Base-by-base conservation (phyloP, 176 grass and related monocot genomes). In the Pontederia crassipes region DNA sequence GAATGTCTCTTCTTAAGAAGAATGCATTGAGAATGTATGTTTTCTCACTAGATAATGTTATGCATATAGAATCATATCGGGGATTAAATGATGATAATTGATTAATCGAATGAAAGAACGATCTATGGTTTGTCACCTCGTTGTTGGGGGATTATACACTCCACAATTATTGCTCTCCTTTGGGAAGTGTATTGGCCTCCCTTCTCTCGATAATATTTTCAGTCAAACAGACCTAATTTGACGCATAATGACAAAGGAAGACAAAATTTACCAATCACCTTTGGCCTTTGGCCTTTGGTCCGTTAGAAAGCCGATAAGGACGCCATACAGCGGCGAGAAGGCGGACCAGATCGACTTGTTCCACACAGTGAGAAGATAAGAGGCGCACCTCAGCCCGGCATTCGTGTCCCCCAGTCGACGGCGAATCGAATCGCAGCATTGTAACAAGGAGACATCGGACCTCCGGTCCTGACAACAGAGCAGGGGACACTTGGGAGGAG, bases 321-420 rank as follows among this genome's bases (percentile, higher is more conserved):
- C 78, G 0, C 62, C 65, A 24, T 81, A 97, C 10, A 82, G 74
- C 49, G 81, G 75, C 40, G 71, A 72, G 52, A 96, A 54, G 14
- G 68, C 61, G 53, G 72, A 65, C 92, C 92, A 97, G 77, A 67
- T 88, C 46, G 66, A 58, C 35, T 80, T 88, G 16, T 88, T 87
- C 20, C 84, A 83, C 8, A 52, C 59, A 10, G 75, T 80, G 14
- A 97, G 80, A 66, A 97, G 61, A 78, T 87, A 77, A 20, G 81
- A 76, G 16, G 90, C 72, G 72, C 92, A 97, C 76, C 79, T 90
- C 67, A 88, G 52, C 60, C 92, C 92, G 11, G 83, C 81, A 69
- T 76, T 88, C 3, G 91, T 70, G 26, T n/a, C 87, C 87, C 2
- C 72, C 46, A 26, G 84, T 78, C 3, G 69, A 74, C 28, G 76